These are phyloP conservation scores for Pichia sp. DNA, from an alignment of 1,139 yeast genomes.

Conservation along the genomic window DNA sequence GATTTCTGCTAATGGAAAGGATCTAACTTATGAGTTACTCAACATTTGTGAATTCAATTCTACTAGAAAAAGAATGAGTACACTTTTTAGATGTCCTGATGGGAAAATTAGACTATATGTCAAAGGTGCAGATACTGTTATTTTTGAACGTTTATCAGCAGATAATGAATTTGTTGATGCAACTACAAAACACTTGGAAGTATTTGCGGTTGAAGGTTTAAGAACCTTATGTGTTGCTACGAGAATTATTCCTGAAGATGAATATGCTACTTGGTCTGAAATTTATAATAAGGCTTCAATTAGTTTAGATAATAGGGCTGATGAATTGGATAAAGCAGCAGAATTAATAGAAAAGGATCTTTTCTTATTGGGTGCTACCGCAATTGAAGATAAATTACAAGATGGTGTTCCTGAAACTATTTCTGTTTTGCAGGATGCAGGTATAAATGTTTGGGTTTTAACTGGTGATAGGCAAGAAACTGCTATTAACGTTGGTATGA, in stretches of 20 bases:
- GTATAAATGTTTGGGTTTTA: slow-evolving; percentile 93
- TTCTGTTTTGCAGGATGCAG: slow-evolving; percentile 90
- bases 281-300: slow-evolving; percentile 76
- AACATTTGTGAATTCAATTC: slow-evolving; percentile 96
- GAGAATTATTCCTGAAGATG: slow-evolving; percentile 72
- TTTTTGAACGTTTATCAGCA: slow-evolving; percentile 70
- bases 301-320: slow-evolving; percentile 66
- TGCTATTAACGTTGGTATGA: slow-evolving; percentile 98
- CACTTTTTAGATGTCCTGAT: slow-evolving; percentile 90
- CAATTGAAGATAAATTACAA: slow-evolving; percentile 95
- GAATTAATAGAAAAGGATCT: slow-evolving; percentile 78
- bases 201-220: slow-evolving; percentile 93
- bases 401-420: slow-evolving; percentile 99
- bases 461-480: slow-evolving; percentile 99
- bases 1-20: slow-evolving; percentile 45
- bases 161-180: slow-evolving; percentile 78
- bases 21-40: slow-evolving; percentile 65
- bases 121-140: slow-evolving; percentile 98
- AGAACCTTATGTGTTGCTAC: slow-evolving; percentile 92
- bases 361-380: slow-evolving; percentile 90
- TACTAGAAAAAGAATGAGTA: slow-evolving; percentile 96
- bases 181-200: slow-evolving; percentile 85
- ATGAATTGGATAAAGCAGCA: slow-evolving; percentile 75
- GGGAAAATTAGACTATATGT: slow-evolving; percentile 84
- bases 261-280: slow-evolving; percentile 58